Conservation (phyloP, 768 basidiomycete genomes). For the Suillus brevipes region DNA sequence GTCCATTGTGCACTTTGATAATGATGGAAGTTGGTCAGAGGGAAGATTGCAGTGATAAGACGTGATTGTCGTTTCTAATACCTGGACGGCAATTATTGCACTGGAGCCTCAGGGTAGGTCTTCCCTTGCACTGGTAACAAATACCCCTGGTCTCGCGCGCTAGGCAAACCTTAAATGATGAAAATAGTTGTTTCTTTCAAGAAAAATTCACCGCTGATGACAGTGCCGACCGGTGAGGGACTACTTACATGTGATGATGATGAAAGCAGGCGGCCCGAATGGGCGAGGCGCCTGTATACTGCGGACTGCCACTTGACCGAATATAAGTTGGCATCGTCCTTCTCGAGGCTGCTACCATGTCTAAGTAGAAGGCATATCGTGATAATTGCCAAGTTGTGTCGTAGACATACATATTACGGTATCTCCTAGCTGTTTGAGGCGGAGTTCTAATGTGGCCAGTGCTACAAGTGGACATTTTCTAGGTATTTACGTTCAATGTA, state of each 20-base stretch:
- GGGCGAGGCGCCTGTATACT: neutral
- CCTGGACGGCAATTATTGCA: neutral
- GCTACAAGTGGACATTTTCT: neutral
- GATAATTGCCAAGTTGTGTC: neutral
- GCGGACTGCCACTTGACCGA: neutral
- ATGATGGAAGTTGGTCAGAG: slow-evolving; percentile 9
- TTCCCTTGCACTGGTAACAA: neutral
- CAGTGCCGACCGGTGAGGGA: neutral
- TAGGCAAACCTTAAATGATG: neutral
- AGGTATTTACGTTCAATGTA: neutral
- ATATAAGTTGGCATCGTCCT: neutral
- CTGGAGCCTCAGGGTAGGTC: neutral
- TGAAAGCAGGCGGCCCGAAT: too few relatives aligned
- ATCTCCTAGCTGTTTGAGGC: too few relatives aligned
- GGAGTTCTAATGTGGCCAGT: neutral
- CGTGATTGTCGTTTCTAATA: slow-evolving; percentile 15
- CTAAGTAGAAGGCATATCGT: neutral
- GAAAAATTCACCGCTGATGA: neutral
- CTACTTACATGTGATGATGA: neutral
- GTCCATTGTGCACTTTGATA: slow-evolving; percentile 21
- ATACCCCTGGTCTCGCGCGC: neutral
- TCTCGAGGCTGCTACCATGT: neutral
- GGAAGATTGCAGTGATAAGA: slow-evolving; percentile 13
- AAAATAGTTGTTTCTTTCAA: neutral
- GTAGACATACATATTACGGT: too few relatives aligned